Conservation (phyloP, 2,329 filamentous ascomycete genomes). For the Epichloe hybrida region DNA sequence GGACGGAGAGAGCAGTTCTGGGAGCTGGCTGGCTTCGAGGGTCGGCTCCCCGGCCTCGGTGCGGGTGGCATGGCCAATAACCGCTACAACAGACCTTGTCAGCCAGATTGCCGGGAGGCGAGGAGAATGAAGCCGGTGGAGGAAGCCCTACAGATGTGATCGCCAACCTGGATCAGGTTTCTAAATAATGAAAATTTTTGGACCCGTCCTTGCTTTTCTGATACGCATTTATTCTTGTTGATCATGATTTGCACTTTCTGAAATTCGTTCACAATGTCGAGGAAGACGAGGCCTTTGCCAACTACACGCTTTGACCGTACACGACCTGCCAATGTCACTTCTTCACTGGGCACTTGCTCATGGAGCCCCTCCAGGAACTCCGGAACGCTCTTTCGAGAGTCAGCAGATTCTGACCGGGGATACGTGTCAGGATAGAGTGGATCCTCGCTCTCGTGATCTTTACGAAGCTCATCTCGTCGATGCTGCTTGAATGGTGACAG, state of each 20-base stretch:
- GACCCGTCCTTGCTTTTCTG: slow-evolving; percentile 19
- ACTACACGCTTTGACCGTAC: slow-evolving; percentile 56
- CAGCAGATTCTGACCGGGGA: slow-evolving; percentile 19
- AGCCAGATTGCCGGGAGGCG: slow-evolving; percentile 11
- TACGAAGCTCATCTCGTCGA: slow-evolving; percentile 18
- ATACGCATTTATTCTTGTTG: slow-evolving; percentile 42
- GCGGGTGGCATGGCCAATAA: slow-evolving; percentile 55
- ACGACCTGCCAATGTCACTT: slow-evolving; percentile 41
- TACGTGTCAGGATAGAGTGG: slow-evolving; percentile 23
- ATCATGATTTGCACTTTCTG: slow-evolving; percentile 63
- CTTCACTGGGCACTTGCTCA: slow-evolving; percentile 13
- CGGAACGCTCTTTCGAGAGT: slow-evolving; percentile 17
- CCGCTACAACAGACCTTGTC: slow-evolving; percentile 32
- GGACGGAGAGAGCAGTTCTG: slow-evolving; percentile 61
- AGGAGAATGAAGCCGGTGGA: slow-evolving; percentile 7
- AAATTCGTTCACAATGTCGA: slow-evolving; percentile 65
- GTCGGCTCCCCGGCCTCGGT: slow-evolving; percentile 66
- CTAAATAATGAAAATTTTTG: slow-evolving; percentile 45
- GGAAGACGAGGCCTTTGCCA: slow-evolving; percentile 69
- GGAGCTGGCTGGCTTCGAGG: slow-evolving; percentile 53
- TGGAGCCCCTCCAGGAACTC: slow-evolving; percentile 21
- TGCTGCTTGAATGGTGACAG: slow-evolving; percentile 25
- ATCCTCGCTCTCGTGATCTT: slow-evolving; percentile 20
- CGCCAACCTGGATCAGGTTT: slow-evolving; percentile 61
- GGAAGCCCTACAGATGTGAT: slow-evolving; percentile 60